These are phyloP conservation scores for Chaetomium fimeti DNA, from an alignment of 495 filamentous ascomycete species.

Conservation along the genomic window DNA sequence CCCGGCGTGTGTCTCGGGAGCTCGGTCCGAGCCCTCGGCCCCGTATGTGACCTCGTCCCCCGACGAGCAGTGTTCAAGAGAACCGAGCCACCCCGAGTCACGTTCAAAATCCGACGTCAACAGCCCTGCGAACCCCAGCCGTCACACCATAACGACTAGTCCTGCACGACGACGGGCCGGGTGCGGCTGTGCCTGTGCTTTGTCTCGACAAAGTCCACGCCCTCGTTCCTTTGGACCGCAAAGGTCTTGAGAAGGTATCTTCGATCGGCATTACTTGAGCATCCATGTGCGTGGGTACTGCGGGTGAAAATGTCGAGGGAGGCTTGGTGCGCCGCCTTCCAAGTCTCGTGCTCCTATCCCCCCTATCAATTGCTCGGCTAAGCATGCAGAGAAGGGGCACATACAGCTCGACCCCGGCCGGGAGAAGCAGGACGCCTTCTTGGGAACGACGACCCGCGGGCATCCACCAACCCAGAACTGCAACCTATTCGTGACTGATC, in stretches of 20 bases:
- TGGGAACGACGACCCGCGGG: background rate
- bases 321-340: background rate
- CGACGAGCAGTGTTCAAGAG: background rate
- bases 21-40: conserved; percentile 10
- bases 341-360: conserved; percentile 5
- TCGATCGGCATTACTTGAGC: background rate
- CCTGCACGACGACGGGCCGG: background rate
- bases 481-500: background rate
- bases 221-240: background rate
- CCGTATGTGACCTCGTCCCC: background rate
- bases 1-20: background rate
- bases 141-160: background rate
- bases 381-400: conserved; percentile 20
- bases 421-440: background rate
- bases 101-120: background rate
- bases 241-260: background rate
- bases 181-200: background rate
- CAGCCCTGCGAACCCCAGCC: background rate
- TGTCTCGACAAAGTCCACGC: background rate
- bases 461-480: background rate
- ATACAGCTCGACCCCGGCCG: background rate
- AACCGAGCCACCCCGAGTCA: background rate
- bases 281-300: background rate
- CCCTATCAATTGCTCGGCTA: conserved; percentile 12
- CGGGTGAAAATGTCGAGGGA: conserved; percentile 1